These are phyloP conservation scores for Leccinellum albellum DNA, from an alignment of 768 basidiomycete species.

Conservation along the genomic window DNA sequence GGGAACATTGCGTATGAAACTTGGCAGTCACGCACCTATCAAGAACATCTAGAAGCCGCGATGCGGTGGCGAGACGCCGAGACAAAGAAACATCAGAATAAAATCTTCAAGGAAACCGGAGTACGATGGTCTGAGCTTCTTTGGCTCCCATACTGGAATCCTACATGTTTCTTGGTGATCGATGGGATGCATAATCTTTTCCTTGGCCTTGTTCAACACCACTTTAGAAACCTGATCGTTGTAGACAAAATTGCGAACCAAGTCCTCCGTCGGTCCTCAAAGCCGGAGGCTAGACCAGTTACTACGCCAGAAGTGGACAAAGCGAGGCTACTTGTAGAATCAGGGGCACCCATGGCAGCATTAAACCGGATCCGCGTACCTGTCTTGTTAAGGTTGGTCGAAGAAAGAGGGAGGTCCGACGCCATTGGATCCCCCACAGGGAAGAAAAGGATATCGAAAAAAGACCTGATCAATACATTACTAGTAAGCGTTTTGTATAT, in stretches of 20 bases:
- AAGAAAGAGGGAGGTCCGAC: not conserved
- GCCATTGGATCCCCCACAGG: not conserved
- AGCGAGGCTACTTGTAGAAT: not conserved
- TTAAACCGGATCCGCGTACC: not conserved
- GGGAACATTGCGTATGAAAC: conserved; percentile 25
- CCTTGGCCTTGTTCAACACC: conserved; percentile 12
- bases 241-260: conserved; percentile 4
- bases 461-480: not conserved
- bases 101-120: conserved; percentile 17
- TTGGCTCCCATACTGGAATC: conserved; percentile 35
- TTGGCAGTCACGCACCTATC: conserved; percentile 15
- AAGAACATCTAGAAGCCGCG: conserved; percentile 18
- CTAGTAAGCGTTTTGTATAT: not conserved
- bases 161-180: conserved; percentile 24
- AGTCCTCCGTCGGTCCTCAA: not conserved
- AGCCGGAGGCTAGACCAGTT: not conserved
- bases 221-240: conserved; percentile 8
- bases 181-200: conserved; percentile 40
- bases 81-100: conserved; percentile 11
- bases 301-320: not conserved
- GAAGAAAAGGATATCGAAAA: not conserved
- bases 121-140: conserved; percentile 30
- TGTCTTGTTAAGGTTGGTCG: not conserved
- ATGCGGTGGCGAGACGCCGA: conserved; percentile 11
- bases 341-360: not conserved